Base-by-base conservation (phyloP, 306 rosid species). In the Vigna hirtella region DNA sequence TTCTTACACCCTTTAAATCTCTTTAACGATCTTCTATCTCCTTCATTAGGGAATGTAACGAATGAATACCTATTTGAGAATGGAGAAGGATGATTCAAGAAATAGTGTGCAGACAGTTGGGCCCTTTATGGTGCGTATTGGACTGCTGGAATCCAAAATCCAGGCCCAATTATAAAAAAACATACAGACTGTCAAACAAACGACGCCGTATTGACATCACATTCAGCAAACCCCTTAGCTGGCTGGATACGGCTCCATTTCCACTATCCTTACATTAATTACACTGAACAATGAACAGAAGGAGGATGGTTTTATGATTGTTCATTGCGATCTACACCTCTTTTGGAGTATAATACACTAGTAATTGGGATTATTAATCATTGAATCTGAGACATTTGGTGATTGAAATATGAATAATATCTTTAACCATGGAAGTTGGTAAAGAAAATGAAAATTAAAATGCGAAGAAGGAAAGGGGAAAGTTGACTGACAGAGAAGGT, bases 401-500 rank as follows among this genome's bases (percentile, higher is more conserved):
- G 50, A 45, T 45, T 45, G 4, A 4, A 45, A 11, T 11, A 45
- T 10, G 14, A 45, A 45, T 12, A 3, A 12, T 2, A 45, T 42
- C 2, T 8, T 11, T 10, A 10, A 12, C 0, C 5, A 51, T 7
- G 4, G 10, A 16, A 17, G 56, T 16, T 15, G 17, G 62, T 9
- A 26, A 58, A 7, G 24, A 20, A 20, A 20, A 20, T 20, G 56
- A 2, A 26, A 32, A 50, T 16, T 11, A 28, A 49, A 53, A 22
- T 7, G 43, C 3, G 47, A 42, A 42, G 13, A 42, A 73, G 6
- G 43, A 10, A 0, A 7, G 66, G 50, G 15, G 5, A 45, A 45
- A 45, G 16, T 45, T 8, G 22, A 28, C 94, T 84, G 63, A 94
- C 98, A 90, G 81, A 94, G 95, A 7, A 90, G 64, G 72, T 94